Conservation (phyloP, 495 filamentous ascomycete species). For the Pyrenopolyporus hunteri region DNA sequence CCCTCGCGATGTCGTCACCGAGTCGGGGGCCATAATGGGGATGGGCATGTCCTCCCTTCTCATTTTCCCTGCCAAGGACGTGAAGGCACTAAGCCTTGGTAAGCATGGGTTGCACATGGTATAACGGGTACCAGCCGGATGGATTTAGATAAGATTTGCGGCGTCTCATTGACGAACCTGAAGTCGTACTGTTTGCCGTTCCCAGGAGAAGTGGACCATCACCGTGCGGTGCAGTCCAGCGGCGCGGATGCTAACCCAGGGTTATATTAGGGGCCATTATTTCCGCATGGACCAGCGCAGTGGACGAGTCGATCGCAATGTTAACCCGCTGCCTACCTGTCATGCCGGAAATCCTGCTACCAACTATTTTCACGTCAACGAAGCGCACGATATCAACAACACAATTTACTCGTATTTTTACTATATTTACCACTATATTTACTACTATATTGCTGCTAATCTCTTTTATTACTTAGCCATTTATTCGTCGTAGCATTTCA, state of each 20-base stretch:
- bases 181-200: conserved; percentile 7
- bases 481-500: neutral
- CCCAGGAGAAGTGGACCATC: conserved; percentile 11
- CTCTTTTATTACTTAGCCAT: too few species aligned
- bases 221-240: conserved; percentile 30
- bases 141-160: conserved; percentile 16
- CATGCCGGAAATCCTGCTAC: conserved; percentile 11
- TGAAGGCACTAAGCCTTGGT: conserved; percentile 18
- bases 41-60: conserved; percentile 24
- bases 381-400: neutral
- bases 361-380: neutral
- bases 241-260: conserved; percentile 13
- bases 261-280: conserved; percentile 1
- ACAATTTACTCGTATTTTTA: too few species aligned
- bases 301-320: conserved; percentile 32
- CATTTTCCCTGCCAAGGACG: conserved; percentile 11
- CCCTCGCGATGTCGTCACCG: conserved; percentile 28
- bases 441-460: too few species aligned
- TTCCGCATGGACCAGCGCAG: conserved; percentile 13
- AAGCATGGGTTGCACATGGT: conserved; percentile 17
- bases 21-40: conserved; percentile 34
- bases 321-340: conserved; percentile 16
- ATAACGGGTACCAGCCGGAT: conserved; percentile 22
- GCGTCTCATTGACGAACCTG: conserved; percentile 17
- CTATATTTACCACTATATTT: too few species aligned